Evolutionary conservation across 257 asterid genomes (phyloP), one percentile per base, ranked within the genome.

Genomic region (Solanum medicagineum): DNA sequence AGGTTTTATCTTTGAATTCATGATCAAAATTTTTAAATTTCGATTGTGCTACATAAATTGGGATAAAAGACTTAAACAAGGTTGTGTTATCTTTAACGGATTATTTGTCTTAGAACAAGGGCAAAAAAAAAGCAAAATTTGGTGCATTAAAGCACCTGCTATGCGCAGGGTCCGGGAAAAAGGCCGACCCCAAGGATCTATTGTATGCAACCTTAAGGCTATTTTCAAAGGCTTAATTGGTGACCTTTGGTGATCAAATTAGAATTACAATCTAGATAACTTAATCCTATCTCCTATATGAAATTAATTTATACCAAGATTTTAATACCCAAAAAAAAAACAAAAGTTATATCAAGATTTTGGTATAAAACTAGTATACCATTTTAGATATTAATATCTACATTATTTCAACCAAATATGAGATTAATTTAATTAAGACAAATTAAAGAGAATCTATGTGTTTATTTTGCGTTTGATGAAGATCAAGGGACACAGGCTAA

Each of bases 401-500:
- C 0, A 0, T 57, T 10, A 16, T 11, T 22, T 16, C 1, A 22
- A 62, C 1, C 17, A 62, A 62, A 22, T 16, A 24, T 62, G 11
- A 62, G 7, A 22, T 63, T 6, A 26, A 63, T 63, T 24, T 63
- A 63, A 24, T 63, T 32, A 32, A 15, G 8, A 16, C 24, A 3
- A 87, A 36, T 36, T 36, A 36, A 36, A 4, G 87, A 85, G 89
- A 89, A 88, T 88, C 89, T 84, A 83, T 68, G 88, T 84, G 69
- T 84, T 75, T 24, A 36, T 16, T 51, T 77, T 77, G 63, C 82
- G 22, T 26, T 77, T 66, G 88, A 59, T 87, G 85, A 91, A 89
- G 87, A 90, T 29, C 93, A 93, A 91, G 89, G 87, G 94, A 90
- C 93, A 89, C 90, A 85, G 92, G 91, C 92, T 95, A 91, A 92